Evolutionary conservation across 371 early-diverging fungal genomes (phyloP), one percentile per base, ranked within the genome.

Genomic region (Lichtheimia ornata): DNA sequence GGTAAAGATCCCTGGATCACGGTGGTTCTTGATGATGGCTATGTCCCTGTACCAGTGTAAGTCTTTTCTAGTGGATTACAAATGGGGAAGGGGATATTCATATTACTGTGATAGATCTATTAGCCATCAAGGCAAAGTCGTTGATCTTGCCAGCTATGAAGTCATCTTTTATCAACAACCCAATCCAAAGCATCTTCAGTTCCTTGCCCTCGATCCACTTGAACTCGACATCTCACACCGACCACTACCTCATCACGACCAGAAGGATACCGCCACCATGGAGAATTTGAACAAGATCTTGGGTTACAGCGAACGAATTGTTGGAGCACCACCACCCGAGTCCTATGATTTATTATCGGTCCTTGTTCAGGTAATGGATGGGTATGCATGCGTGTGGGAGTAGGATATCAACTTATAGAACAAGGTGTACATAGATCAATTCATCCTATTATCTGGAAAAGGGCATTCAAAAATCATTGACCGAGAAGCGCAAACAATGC

Each of bases 141-240:
- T 52, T 4, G 22, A 40, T 14, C 28, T 63, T 18, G 20, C 57
- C 9, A 35, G 55, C 5, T 75, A 65, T 40, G 69, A 81, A 61
- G 61, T 88, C 14, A 82, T 90, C 24, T 84, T 86, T 67, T 90
- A 85, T 64, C 74, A 83, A 27, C 86, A 83, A 28, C 88, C 89
- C 0, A 85, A 88, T 58, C 84, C 87, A 9, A 72, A 79, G 25
- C 70, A 80, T 41, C 74, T 88, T 18, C 92, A 91, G 61, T 91
- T 88, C 64, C 73, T 88, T 18, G 88, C 91, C 14, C 70, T 90
- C 1, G 80, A 89, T 44, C 89, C 91, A 2, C 68, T 93, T 7
- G 80, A 84, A 17, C 69, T 93, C 2, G 92, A 93, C 63, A 84
- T 89, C 15, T 82, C 87, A n/a, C 66, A 77, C 47, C 60, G 78